Conservation (phyloP, 2,329 filamentous ascomycete genomes). For the Xylaria arbuscula region DNA sequence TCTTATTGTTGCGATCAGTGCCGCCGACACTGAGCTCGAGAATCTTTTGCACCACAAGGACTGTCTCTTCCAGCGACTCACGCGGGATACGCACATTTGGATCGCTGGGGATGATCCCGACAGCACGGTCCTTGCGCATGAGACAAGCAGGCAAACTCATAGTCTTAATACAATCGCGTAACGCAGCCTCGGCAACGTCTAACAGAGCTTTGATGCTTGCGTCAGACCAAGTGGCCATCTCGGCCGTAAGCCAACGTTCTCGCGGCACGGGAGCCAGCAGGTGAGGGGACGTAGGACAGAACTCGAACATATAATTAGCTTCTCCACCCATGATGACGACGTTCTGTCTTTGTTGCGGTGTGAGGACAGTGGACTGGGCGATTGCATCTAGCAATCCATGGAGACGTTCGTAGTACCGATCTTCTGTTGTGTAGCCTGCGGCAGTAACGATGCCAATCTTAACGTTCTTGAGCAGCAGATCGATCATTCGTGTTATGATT, state of each 20-base stretch:
- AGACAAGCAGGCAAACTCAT: conserved; percentile 83
- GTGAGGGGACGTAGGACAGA: conserved; percentile 71
- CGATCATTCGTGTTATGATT: conserved; percentile 74
- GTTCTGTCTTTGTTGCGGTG: conserved; percentile 75
- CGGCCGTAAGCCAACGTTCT: conserved; percentile 77
- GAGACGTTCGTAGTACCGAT: conserved; percentile 86
- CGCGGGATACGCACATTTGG: conserved; percentile 77
- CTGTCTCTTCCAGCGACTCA: conserved; percentile 94
- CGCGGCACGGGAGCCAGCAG: conserved; percentile 75
- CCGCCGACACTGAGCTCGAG: conserved; percentile 81
- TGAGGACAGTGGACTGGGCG: conserved; percentile 66
- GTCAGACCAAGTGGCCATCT: conserved; percentile 82
- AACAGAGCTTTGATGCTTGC: conserved; percentile 82
- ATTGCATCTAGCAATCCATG: conserved; percentile 88
- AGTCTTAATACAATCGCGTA: conserved; percentile 82
- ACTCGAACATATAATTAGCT: conserved; percentile 93
- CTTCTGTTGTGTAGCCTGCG: conserved; percentile 90
- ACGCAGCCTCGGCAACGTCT: conserved; percentile 85
- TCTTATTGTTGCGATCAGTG: conserved; percentile 44
- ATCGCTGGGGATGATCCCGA: conserved; percentile 77
- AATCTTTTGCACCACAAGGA: conserved; percentile 92
- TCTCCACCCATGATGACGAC: conserved; percentile 95
- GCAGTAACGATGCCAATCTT: conserved; percentile 96
- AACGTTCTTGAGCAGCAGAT: conserved; percentile 80
- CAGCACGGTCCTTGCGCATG: conserved; percentile 88